Evolutionary conservation across 2,329 filamentous ascomycete species (phyloP).

Genomic region (Aspergillus sp.): DNA sequence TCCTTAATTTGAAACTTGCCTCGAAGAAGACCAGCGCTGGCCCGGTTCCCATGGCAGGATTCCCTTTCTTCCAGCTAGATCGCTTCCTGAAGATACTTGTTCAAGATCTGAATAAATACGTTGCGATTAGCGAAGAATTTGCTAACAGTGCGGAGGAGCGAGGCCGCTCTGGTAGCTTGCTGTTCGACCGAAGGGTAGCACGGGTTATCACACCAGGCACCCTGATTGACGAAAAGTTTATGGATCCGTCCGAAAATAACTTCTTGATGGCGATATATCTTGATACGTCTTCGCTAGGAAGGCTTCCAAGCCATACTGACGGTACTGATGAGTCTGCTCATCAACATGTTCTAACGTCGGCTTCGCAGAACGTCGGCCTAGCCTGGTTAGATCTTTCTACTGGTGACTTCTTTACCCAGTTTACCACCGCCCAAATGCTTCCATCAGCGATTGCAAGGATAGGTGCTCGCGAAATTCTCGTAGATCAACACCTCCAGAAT

Average conservation of each 20-base stretch:
- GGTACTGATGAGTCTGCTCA: slow-evolving; percentile 23
- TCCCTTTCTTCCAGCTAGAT: slow-evolving; percentile 90
- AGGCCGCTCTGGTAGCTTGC: slow-evolving; percentile 71
- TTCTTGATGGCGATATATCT: slow-evolving; percentile 82
- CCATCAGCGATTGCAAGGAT: slow-evolving; percentile 82
- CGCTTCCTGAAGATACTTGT: slow-evolving; percentile 91
- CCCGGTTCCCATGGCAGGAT: slow-evolving; percentile 87
- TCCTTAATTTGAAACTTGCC: slow-evolving; percentile 84
- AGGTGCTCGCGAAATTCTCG: slow-evolving; percentile 77
- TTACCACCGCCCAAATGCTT: slow-evolving; percentile 67
- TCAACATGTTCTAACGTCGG: slow-evolving; percentile 30
- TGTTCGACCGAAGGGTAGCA: slow-evolving; percentile 82
- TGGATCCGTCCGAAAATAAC: slow-evolving; percentile 91
- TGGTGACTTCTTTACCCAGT: slow-evolving; percentile 87
- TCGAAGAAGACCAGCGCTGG: slow-evolving; percentile 76
- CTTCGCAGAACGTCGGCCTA: slow-evolving; percentile 63
- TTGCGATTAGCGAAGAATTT: slow-evolving; percentile 93
- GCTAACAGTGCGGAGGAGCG: slow-evolving; percentile 69
- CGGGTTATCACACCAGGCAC: slow-evolving; percentile 93
- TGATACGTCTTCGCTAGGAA: slow-evolving; percentile 28
- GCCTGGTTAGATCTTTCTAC: slow-evolving; percentile 96
- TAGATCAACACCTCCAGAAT: slow-evolving; percentile 64
- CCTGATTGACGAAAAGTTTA: slow-evolving; percentile 94
- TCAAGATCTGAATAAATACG: slow-evolving; percentile 84
- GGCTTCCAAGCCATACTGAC: slow-evolving; percentile 20